These are phyloP conservation scores for Madurella mycetomatis DNA, from an alignment of 2,329 filamentous ascomycete genomes.

Conservation along the genomic window DNA sequence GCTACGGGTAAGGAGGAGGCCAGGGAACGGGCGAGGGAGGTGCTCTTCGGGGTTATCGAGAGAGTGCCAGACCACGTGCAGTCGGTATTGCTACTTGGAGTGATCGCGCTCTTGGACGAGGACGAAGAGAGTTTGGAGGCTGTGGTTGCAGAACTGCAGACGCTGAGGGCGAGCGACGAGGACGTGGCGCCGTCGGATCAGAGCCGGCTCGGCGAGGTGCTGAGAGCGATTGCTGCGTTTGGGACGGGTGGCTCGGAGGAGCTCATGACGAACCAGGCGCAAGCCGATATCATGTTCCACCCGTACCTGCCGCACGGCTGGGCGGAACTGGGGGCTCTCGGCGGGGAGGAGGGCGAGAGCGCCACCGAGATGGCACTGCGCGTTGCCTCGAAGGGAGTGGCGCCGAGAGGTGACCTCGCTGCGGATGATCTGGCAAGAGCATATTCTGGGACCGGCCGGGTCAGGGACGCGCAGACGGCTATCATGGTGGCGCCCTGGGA, in stretches of 20 bases:
- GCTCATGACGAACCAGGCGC: slow-evolving; percentile 59
- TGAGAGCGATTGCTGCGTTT: slow-evolving; percentile 67
- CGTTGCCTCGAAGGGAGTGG: slow-evolving; percentile 70
- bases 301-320: slow-evolving; percentile 78
- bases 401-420: slow-evolving; percentile 64
- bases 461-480: slow-evolving; percentile 70
- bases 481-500: slow-evolving; percentile 81
- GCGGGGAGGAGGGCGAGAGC: slow-evolving; percentile 36
- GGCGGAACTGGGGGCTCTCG: slow-evolving; percentile 63
- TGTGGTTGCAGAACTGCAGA: slow-evolving; percentile 71
- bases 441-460: slow-evolving; percentile 67
- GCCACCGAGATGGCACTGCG: slow-evolving; percentile 73
- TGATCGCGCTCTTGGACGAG: slow-evolving; percentile 75
- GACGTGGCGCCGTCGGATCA: slow-evolving; percentile 58
- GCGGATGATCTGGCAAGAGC: slow-evolving; percentile 67
- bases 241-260: slow-evolving; percentile 42
- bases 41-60: slow-evolving; percentile 77
- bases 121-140: slow-evolving; percentile 77
- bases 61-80: slow-evolving; percentile 69
- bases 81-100: slow-evolving; percentile 74
- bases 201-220: slow-evolving; percentile 65
- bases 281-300: slow-evolving; percentile 73
- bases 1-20: slow-evolving; percentile 74
- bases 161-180: slow-evolving; percentile 62
- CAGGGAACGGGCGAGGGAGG: slow-evolving; percentile 68